Base-by-base conservation (phyloP, 805 yeast genomes). In the Lachancea quebecensis region DNA sequence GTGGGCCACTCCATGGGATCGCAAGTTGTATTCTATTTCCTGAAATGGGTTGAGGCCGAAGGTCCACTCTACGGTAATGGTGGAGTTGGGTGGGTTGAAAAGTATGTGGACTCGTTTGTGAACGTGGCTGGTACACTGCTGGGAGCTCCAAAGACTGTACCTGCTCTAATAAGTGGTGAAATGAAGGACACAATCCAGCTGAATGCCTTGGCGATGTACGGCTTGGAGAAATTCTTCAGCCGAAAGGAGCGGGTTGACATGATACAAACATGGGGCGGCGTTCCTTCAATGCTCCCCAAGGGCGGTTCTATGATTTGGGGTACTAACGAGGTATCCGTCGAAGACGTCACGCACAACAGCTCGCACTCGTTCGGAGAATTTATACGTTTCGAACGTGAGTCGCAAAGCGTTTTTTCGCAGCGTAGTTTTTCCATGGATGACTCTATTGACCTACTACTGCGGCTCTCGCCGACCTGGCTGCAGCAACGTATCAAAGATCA, bases 1-100 rank as follows among this genome's bases (percentile, higher is more conserved):
- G 75, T 81, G 15, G 95, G 96, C 17, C 99, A 93, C 63, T 91
- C 98, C 0, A 93, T 93, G 99, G 99, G 99, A 2, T 75, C 95
- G 0, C 98, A 93, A 66, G 77, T 93, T 32, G 77, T 83, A 2
- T 87, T 78, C 60, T 93, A 86, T 63, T 93, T 93, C 60, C 65
- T 93, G 69, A 89, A 93, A 65, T 93, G 99, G 99, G 98, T 77
- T 6, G 99, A 93, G 64, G 96, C 97, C 0, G 70, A 73, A 41
- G 97, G 96, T 4, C 69, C 69, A 43, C 65, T 67, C 46, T 87
- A 77, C 56, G 99, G 99, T 30, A 87, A 90, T 60, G 98, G 96
- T n/a, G 98, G 98, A 1, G 62, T 73, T 3, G 58, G 55, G 37
- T 93, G 99, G 99, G 91, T 89, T 50, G 84, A 93, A 55, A 83